Conservation (phyloP, 768 basidiomycete species). For the Daedaleopsis sinensis region DNA sequence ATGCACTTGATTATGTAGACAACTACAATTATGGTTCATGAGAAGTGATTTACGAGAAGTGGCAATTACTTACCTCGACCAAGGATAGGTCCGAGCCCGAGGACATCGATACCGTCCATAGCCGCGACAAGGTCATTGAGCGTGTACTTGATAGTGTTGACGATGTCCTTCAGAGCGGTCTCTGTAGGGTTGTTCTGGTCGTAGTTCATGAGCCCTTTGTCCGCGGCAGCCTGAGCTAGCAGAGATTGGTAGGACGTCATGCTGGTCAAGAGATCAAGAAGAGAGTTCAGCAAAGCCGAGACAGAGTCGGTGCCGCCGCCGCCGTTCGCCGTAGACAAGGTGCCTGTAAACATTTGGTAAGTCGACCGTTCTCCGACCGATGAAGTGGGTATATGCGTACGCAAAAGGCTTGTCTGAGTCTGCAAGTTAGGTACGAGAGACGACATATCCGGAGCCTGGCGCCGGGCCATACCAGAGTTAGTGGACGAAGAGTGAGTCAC, state of each 20-base stretch:
- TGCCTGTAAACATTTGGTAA: too few species aligned
- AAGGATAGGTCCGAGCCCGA: conserved; percentile 48
- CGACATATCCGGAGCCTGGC: background rate
- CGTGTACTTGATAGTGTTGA: conserved; percentile 51
- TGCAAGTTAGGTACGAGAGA: background rate
- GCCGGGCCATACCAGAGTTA: background rate
- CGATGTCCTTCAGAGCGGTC: conserved; percentile 48
- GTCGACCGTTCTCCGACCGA: too few species aligned
- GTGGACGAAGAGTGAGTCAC: conserved; percentile 9
- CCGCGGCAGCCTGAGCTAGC: conserved; percentile 35
- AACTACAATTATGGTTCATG: conserved; percentile 38
- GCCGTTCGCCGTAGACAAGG: too few species aligned
- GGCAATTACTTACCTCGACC: conserved; percentile 52
- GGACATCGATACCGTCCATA: conserved; percentile 41
- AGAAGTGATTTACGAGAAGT: background rate
- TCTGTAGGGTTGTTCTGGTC: conserved; percentile 48
- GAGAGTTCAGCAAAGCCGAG: too few species aligned
- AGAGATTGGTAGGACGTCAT: conserved; percentile 40
- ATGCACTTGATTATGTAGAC: conserved; percentile 64
- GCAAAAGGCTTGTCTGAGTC: conserved; percentile 3
- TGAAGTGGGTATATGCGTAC: too few species aligned
- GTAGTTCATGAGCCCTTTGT: conserved; percentile 57
- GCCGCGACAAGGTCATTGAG: conserved; percentile 38
- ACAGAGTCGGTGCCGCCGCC: too few species aligned
- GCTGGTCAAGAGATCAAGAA: conserved; percentile 10